Conservation (phyloP, 2,329 filamentous ascomycete species). For the Aspergillus sp. region DNA sequence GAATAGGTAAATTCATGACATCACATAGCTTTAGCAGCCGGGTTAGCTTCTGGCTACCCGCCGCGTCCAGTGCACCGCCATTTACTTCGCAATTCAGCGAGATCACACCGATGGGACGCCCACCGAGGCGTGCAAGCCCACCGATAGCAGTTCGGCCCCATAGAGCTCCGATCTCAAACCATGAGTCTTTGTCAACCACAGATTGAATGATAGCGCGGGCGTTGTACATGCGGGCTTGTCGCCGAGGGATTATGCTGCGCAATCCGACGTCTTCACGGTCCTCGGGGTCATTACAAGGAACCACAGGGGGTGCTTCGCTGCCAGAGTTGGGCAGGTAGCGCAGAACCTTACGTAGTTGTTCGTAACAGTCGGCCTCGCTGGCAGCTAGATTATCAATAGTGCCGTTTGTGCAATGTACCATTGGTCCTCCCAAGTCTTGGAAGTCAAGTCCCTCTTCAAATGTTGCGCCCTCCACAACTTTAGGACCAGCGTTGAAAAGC, state of each 20-base stretch:
- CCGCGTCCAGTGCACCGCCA: too few species aligned
- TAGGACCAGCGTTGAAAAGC: constrained; percentile 64
- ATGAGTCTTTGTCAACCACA: too few species aligned
- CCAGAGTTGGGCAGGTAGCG: constrained; percentile 60
- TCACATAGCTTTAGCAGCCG: too few species aligned
- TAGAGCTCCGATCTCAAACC: too few species aligned
- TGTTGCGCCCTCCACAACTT: constrained; percentile 60
- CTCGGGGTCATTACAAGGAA: constrained; percentile 50
- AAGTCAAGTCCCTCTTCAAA: constrained; percentile 64
- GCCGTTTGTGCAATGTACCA: constrained; percentile 64
- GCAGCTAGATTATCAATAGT: constrained; percentile 65
- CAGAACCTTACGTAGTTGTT: constrained; percentile 60
- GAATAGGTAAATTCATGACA: too few species aligned
- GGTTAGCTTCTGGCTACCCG: too few species aligned
- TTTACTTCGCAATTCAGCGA: too few species aligned
- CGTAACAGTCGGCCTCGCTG: constrained; percentile 61
- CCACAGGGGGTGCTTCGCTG: constrained; percentile 52
- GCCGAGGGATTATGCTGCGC: constrained; percentile 58
- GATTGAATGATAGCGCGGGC: too few species aligned
- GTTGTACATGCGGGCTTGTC: constrained; percentile 62
- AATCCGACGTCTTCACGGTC: constrained; percentile 51
- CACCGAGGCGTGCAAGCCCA: too few species aligned
- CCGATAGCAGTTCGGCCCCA: too few species aligned
- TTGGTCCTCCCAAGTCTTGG: constrained; percentile 60
- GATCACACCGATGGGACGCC: too few species aligned